Evolutionary conservation across 768 basidiomycete genomes (phyloP).

Genomic region (Dioszegia crocea): DNA sequence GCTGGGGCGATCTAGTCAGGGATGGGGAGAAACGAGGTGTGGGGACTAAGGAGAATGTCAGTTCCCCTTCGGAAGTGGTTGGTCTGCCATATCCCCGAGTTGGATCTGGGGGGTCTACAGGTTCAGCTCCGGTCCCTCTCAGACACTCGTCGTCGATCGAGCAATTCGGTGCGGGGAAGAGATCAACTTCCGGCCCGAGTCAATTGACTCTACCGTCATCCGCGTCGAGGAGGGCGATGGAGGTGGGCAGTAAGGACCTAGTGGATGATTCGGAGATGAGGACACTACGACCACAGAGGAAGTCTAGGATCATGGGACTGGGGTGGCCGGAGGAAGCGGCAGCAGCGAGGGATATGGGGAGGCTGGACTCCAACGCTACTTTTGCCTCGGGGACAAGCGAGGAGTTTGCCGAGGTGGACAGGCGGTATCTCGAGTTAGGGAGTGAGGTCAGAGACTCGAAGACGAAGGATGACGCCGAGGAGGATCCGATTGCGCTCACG

Average conservation of each 20-base stretch:
- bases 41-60: background rate
- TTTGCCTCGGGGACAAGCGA: background rate
- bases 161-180: background rate
- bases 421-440: background rate
- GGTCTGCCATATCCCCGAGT: background rate
- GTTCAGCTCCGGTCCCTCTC: background rate
- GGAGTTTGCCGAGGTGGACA: background rate
- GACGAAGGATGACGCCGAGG: background rate
- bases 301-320: conserved; percentile 26
- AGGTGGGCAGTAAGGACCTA: background rate
- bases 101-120: conserved; percentile 5
- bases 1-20: conserved; percentile 36
- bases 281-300: conserved; percentile 22
- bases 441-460: background rate
- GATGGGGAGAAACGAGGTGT: background rate
- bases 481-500: conserved; percentile 28
- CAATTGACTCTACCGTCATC: background rate
- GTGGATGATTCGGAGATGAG: conserved; percentile 7
- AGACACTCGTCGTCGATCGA: background rate
- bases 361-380: background rate
- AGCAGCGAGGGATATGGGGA: background rate
- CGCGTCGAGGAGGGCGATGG: background rate
- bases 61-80: background rate
- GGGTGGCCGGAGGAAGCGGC: conserved; percentile 24
- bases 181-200: conserved; percentile 6